phyloP scores from a whole-genome alignment of 2,329 filamentous ascomycete species.

The Aspergillus clavatus region DNA sequence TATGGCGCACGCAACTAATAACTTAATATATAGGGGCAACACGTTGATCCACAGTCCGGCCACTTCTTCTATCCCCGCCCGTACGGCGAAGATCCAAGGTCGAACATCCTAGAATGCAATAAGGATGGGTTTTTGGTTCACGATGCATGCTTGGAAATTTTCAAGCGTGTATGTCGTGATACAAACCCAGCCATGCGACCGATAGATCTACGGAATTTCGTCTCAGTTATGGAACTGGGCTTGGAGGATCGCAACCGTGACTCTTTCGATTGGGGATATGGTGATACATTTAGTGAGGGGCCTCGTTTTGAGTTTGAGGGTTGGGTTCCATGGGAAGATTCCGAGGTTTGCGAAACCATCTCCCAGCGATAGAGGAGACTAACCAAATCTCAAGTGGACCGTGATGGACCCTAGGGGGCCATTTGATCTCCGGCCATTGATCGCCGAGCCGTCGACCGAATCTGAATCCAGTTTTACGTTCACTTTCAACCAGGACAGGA shows the following conservation, averaged over 20 bases:
- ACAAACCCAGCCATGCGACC: background rate
- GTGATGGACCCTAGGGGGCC: constrained; percentile 7
- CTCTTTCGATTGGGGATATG: constrained; percentile 6
- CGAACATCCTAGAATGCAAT: background rate
- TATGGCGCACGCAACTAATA: background rate
- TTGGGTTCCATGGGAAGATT: background rate
- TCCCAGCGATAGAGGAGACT: background rate
- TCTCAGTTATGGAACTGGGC: background rate
- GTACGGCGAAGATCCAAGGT: background rate
- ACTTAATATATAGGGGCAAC: background rate
- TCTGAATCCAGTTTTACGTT: constrained; percentile 2
- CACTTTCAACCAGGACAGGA: background rate
- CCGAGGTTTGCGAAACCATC: background rate
- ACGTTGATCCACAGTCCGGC: background rate
- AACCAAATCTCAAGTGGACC: constrained; percentile 7
- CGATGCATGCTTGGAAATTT: background rate
- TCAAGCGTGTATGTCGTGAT: background rate
- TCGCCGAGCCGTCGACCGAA: constrained; percentile 1
- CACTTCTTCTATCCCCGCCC: background rate
- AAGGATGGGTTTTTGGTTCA: background rate
- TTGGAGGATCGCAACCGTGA: constrained; percentile 5
- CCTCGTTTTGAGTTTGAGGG: background rate
- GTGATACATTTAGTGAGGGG: constrained; percentile 1
- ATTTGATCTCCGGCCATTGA: constrained; percentile 4
- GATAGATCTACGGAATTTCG: background rate